These are phyloP conservation scores for Microthlaspi erraticum DNA, from an alignment of 345 rosid species.

Conservation along the genomic window DNA sequence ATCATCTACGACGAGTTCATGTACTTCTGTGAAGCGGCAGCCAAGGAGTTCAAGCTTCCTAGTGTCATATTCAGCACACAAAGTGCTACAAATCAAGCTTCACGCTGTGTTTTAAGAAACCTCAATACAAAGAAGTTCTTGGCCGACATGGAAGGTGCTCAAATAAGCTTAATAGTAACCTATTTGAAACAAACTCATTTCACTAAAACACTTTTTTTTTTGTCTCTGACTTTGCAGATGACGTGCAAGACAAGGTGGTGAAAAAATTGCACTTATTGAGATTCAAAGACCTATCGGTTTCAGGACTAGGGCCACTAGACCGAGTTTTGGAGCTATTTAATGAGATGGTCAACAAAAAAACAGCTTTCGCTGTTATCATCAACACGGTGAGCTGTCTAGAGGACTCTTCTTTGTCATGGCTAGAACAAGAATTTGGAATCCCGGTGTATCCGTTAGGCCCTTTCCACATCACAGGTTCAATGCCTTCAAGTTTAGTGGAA, in stretches of 20 bases:
- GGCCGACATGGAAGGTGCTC: slow-evolving; percentile 34
- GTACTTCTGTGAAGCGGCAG: slow-evolving; percentile 26
- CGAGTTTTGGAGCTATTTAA: not conserved
- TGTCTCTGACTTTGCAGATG: slow-evolving; percentile 9
- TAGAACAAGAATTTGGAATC: not conserved
- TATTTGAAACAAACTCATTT: not conserved
- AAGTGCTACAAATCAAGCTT: slow-evolving; percentile 28
- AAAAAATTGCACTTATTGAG: slow-evolving; percentile 21
- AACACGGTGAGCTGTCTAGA: slow-evolving; percentile 28
- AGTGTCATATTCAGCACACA: slow-evolving; percentile 22
- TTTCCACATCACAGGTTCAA: slow-evolving; percentile 20
- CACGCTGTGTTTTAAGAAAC: not conserved
- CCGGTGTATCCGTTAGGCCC: slow-evolving; percentile 37
- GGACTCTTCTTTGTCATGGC: not conserved
- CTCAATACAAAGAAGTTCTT: slow-evolving; percentile 17
- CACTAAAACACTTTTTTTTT: not conserved
- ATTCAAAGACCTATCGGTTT: slow-evolving; percentile 27
- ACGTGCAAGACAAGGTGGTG: not conserved
- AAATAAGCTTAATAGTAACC: no score
- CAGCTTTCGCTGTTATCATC: slow-evolving; percentile 25
- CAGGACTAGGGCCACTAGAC: not conserved
- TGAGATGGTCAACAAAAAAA: not conserved
- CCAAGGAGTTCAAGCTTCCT: slow-evolving; percentile 25
- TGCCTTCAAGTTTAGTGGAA: not conserved
- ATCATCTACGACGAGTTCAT: slow-evolving; percentile 48